These are phyloP conservation scores for Urtica urens DNA, from an alignment of 306 rosid species.

Conservation along the genomic window DNA sequence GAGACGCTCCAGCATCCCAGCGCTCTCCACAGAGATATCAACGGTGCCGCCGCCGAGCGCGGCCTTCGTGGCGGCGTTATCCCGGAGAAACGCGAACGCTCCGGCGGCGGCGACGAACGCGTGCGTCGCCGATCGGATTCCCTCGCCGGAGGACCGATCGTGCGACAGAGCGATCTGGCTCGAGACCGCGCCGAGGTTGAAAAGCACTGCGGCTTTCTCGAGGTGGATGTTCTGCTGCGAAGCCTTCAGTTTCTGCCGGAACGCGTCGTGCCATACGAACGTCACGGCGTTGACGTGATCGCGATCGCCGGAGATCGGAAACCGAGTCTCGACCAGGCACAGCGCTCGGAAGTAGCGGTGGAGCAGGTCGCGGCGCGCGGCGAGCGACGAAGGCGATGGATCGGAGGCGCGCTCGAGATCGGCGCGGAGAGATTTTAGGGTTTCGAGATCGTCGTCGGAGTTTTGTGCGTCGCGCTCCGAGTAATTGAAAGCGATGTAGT, in stretches of 20 bases:
- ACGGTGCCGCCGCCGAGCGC: slow-evolving; percentile 68
- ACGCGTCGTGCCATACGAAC: slow-evolving; percentile 87
- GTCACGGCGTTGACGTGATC: slow-evolving; percentile 69
- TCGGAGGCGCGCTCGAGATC: slow-evolving; percentile 78
- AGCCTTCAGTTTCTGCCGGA: slow-evolving; percentile 72
- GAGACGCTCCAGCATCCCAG: slow-evolving; percentile 85
- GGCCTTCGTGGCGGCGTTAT: slow-evolving; percentile 69
- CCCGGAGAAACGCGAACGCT: slow-evolving; percentile 57
- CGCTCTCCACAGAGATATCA: slow-evolving; percentile 72
- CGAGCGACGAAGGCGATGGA: slow-evolving; percentile 74
- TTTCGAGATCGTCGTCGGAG: slow-evolving; percentile 90
- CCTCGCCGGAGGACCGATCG: slow-evolving; percentile 74
- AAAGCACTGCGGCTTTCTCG: slow-evolving; percentile 78
- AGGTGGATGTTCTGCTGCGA: slow-evolving; percentile 92
- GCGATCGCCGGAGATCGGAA: slow-evolving; percentile 79
- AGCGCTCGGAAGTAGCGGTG: slow-evolving; percentile 66
- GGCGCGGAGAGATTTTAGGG: slow-evolving; percentile 68
- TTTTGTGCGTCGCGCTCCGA: slow-evolving; percentile 97
- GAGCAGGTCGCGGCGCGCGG: slow-evolving; percentile 81
- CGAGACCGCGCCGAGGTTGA: slow-evolving; percentile 78
- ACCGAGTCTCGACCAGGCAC: slow-evolving; percentile 86
- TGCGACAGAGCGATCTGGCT: slow-evolving; percentile 81
- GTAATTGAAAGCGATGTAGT: slow-evolving; percentile 69
- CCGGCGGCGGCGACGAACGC: slow-evolving; percentile 86
- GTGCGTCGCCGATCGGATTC: slow-evolving; percentile 65